Evolutionary conservation across 2,329 filamentous ascomycete species (phyloP), one percentile per base, ranked within the genome.

Genomic region (Trichoderma aggressivum): DNA sequence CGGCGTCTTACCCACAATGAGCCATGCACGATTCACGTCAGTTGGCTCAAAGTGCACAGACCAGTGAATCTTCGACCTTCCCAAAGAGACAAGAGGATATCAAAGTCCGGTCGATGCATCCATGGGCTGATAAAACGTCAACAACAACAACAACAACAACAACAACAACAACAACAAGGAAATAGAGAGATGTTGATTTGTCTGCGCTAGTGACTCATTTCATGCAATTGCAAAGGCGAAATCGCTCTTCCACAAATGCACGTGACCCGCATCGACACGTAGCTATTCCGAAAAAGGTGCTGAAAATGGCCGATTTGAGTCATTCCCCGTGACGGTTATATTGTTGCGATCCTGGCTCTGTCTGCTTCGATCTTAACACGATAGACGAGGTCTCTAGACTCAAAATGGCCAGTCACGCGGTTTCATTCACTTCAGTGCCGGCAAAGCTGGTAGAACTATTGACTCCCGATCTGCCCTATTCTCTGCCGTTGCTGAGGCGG

Each of bases 401-500:
- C 60, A 65, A 30, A 24, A 74, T 73, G 72, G 26, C 50, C 1
- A n/a, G 34, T 50, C 34, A 70, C 21, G 26, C 61, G 18, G 30
- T 60, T 28, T 74, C 79, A n/a, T 81, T 80, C 66, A 74, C 75
- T 5, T 59, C 74, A 5, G 77, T 79, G 6, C 79, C 83, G 0
- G 73, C 70, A 12, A 73, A 73, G 72, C 79, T 90, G 55, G 76
- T 88, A n/a, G 70, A 74, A 3, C 82, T 86, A 14, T 83, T 92
- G 0, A 76, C 79, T 30, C 75, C 78, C 3, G 83, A 87, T 39
- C 80, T 91, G 10, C 90, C 90, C 0, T 80, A 86, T 74, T 88
- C 88, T 5, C 81, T 92, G 16, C 85, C 88, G 7, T 79, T 92
- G 5, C 82, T 89, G 59, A 86, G 91, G n/a, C 85, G 90, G 3